Evolutionary conservation across 2,329 filamentous ascomycete genomes (phyloP).

Genomic region (Sarocladium brachiariae): DNA sequence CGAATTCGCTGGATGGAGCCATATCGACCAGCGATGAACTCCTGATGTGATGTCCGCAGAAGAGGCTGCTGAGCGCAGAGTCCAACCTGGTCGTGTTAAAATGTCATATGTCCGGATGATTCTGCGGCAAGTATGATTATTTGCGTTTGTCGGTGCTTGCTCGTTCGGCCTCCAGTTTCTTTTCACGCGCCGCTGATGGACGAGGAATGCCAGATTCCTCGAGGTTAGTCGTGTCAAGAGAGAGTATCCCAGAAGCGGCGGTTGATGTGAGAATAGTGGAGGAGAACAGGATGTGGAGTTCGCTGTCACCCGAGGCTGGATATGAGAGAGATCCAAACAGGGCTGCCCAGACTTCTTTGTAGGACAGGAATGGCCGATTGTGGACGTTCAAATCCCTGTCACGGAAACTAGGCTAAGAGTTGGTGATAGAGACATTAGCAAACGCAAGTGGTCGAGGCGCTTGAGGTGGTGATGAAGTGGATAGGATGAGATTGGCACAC

Average conservation of each 20-base stretch:
- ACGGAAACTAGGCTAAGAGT: neutral
- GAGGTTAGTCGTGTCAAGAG: conserved; percentile 10
- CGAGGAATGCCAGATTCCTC: conserved; percentile 22
- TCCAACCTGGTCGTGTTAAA: neutral
- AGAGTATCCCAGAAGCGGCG: conserved; percentile 9
- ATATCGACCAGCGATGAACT: conserved; percentile 26
- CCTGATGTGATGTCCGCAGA: neutral
- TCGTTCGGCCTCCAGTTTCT: neutral
- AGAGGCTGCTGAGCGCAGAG: neutral
- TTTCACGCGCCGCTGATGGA: conserved; percentile 1
- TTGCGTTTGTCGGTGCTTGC: neutral
- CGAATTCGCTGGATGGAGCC: conserved; percentile 30
- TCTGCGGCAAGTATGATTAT: neutral
- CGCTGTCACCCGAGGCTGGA: conserved; percentile 5
- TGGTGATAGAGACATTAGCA: neutral
- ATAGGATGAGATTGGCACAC: neutral
- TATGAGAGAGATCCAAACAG: neutral
- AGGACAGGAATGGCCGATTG: neutral
- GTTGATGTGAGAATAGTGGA: conserved; percentile 18
- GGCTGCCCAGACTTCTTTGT: neutral
- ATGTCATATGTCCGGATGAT: neutral
- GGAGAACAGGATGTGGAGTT: conserved; percentile 10
- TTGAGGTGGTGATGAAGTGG: conserved; percentile 1
- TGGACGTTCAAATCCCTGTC: conserved; percentile 1
- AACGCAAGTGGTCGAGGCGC: conserved; percentile 4